Percentiles rank a stretch among this genome's conserved stretches.
These are phyloP conservation scores for Coniella lustricola DNA, from an alignment of 2,329 filamentous ascomycete genomes.

Conservation along the genomic window DNA sequence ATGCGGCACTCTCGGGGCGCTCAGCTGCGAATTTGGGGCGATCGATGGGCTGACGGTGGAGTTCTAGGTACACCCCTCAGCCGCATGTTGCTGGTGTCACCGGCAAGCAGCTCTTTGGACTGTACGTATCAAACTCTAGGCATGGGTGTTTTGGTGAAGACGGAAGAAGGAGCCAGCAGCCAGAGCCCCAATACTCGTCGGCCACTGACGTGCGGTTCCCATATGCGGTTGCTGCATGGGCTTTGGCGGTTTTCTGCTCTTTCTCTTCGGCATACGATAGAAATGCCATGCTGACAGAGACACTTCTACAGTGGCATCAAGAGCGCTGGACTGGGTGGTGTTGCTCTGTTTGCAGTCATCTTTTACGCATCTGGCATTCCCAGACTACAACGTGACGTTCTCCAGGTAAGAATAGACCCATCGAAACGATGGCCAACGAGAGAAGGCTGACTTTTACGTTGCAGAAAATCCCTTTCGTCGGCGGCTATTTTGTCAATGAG, in stretches of 20 bases:
- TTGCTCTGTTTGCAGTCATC: conserved; percentile 50
- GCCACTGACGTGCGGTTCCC: no score
- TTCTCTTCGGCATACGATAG: background rate
- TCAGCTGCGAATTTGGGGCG: background rate
- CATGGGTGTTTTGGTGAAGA: background rate
- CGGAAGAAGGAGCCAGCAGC: background rate
- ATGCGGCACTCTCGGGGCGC: background rate
- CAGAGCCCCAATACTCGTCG: background rate
- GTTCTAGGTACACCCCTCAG: conserved; percentile 51
- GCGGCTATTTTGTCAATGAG: conserved; percentile 44
- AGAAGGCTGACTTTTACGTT: conserved; percentile 19
- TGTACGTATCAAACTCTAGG: conserved; percentile 39
- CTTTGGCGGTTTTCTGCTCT: background rate
- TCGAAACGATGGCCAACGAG: background rate
- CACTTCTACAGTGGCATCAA: conserved; percentile 39
- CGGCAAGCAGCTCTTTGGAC: conserved; percentile 34
- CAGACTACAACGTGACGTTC: conserved; percentile 51
- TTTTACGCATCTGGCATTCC: conserved; percentile 58
- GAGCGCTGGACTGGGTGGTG: conserved; percentile 48
- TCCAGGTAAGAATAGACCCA: conserved; percentile 37
- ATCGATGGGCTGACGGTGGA: conserved; percentile 23
- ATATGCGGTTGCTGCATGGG: no score
- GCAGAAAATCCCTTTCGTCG: conserved; percentile 50
- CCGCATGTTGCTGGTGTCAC: conserved; percentile 49
- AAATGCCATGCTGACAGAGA: conserved; percentile 12